Conservation (phyloP, 306 rosid species). For the Oemleria cerasiformis region DNA sequence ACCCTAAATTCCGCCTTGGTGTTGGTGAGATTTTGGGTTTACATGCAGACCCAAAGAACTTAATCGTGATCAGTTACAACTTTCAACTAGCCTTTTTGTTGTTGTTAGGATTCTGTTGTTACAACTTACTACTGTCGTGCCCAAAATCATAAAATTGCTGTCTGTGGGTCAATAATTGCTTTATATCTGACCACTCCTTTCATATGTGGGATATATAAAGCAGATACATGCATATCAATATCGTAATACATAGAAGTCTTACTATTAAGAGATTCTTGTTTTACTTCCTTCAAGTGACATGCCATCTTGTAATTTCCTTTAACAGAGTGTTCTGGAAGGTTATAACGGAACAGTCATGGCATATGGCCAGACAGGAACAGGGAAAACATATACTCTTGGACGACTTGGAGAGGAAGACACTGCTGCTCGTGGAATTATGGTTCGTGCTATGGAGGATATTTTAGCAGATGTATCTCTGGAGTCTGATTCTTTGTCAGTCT, state of each 20-base stretch:
- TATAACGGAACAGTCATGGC: conserved; percentile 99
- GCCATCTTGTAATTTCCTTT: conserved; percentile 32
- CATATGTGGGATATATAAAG: background rate
- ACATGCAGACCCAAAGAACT: background rate
- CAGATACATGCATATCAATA: background rate
- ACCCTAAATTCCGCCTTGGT: background rate
- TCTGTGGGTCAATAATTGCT: background rate
- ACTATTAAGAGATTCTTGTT: background rate
- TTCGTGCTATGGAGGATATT: conserved; percentile 97
- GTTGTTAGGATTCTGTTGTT: background rate
- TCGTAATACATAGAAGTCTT: background rate
- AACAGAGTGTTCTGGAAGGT: conserved; percentile 91
- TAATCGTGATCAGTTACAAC: background rate
- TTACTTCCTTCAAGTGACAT: conserved; percentile 24
- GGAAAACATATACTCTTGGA: conserved; percentile 96
- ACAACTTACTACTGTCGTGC: background rate
- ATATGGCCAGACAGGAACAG: conserved; percentile 98
- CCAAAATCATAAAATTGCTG: background rate
- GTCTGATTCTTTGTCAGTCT: conserved; percentile 75
- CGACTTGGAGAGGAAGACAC: conserved; percentile 98
- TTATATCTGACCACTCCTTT: background rate
- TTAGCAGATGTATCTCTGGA: conserved; percentile 73
- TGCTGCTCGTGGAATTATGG: conserved; percentile 99
- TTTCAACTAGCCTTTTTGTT: background rate
- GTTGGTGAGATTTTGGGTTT: background rate